A percentile compares a stretch with the other conserved stretches of the same genome.
Evolutionary conservation across 2,329 filamentous ascomycete genomes (phyloP).

Genomic region (Colletotrichum scovillei): DNA sequence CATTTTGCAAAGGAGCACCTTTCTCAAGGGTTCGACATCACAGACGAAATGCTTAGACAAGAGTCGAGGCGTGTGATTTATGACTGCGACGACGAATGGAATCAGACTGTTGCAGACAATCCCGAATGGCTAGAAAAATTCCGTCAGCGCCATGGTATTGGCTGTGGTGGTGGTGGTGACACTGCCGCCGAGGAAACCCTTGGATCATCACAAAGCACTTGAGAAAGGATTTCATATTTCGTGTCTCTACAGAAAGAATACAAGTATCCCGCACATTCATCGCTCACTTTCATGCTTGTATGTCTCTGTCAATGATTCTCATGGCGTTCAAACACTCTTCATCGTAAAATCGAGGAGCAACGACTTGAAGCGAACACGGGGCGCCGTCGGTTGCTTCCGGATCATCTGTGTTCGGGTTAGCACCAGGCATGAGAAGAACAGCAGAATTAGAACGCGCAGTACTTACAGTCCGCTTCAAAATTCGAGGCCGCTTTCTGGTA

Average conservation of each 20-base stretch:
- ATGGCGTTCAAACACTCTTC: conserved; percentile 54
- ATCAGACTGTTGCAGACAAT: conserved; percentile 44
- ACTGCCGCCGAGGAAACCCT: background rate
- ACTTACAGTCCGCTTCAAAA: conserved; percentile 49
- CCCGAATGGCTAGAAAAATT: conserved; percentile 42
- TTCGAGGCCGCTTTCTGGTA: conserved; percentile 41
- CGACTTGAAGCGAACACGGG: conserved; percentile 58
- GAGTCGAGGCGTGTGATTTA: conserved; percentile 42
- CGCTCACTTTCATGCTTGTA: background rate
- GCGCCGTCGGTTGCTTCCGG: conserved; percentile 52
- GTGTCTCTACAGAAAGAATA: background rate
- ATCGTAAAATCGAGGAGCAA: conserved; percentile 58
- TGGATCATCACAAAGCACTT: background rate
- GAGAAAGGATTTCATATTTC: background rate
- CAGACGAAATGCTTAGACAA: conserved; percentile 42
- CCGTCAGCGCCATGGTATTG: conserved; percentile 14
- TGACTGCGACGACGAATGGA: conserved; percentile 39
- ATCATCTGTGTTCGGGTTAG: conserved; percentile 47
- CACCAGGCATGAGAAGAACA: background rate
- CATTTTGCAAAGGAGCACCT: conserved; percentile 5
- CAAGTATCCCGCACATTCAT: background rate
- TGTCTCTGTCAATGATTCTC: conserved; percentile 42
- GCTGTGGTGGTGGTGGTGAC: too few relatives aligned
- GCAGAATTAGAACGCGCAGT: background rate
- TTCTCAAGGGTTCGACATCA: conserved; percentile 12